phyloP scores from a whole-genome alignment of 2,329 filamentous ascomycete genomes.

The Talaromyces sp. region DNA sequence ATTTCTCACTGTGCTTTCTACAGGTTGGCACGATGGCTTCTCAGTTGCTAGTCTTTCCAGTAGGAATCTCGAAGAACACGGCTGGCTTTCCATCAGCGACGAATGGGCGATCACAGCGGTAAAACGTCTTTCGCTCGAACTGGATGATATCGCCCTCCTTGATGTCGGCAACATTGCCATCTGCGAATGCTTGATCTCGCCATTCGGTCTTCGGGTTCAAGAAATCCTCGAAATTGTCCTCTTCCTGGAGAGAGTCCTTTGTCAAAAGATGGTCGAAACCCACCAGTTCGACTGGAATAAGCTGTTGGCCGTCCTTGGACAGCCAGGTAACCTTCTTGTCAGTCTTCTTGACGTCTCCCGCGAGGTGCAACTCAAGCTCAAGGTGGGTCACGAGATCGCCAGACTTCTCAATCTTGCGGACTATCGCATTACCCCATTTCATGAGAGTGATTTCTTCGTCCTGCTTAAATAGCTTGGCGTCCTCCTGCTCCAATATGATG shows the following conservation, averaged over 20 bases:
- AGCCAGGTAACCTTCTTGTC: conserved; percentile 98
- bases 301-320: conserved; percentile 67
- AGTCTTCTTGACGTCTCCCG: conserved; percentile 90
- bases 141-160: conserved; percentile 91
- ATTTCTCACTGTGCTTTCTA: neutral
- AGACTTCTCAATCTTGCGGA: conserved; percentile 50
- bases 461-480: conserved; percentile 74
- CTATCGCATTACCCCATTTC: conserved; percentile 73
- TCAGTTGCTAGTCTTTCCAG: conserved; percentile 49
- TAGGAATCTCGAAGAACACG: conserved; percentile 67
- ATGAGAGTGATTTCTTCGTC: conserved; percentile 93
- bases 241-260: conserved; percentile 89
- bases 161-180: conserved; percentile 72
- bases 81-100: conserved; percentile 54
- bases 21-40: neutral
- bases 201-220: conserved; percentile 72
- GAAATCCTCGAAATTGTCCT: conserved; percentile 80
- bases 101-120: conserved; percentile 69
- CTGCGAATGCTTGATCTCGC: conserved; percentile 70
- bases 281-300: conserved; percentile 79
- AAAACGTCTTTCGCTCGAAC: conserved; percentile 90
- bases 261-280: conserved; percentile 95
- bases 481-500: conserved; percentile 79
- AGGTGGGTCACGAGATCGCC: conserved; percentile 60
- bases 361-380: conserved; percentile 81